Base-by-base conservation (phyloP, 2,329 filamentous ascomycete species). In the Teratosphaeria zuluensis region DNA sequence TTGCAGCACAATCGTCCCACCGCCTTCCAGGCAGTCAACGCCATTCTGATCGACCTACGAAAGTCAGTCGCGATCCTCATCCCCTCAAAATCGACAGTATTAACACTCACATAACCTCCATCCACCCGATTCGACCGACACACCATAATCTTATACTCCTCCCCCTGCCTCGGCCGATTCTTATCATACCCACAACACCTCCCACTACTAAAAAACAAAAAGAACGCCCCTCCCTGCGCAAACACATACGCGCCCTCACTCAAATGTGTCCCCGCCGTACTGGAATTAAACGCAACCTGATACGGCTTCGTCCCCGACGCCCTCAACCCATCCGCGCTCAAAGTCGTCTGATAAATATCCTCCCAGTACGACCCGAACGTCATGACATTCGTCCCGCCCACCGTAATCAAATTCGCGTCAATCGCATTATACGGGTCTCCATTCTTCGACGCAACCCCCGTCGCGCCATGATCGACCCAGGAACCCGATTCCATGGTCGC, bases 341-440 rank as follows among this genome's bases (percentile, higher is more conserved):
- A 78, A 35, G 75, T 68, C 1, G 83, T 81, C 66, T 84, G 81
- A 73, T 82, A 86, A 59, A 89, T 77, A 66, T 84, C 81, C 6
- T 74, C 70, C 84, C 85, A 90, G 77, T 87, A 89, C 11, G 83
- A 86, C 30, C 86, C 86, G 62, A 88, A 89, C 60, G 77, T 82
- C 68, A 84, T 73, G 56, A 78, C 76, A 58, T 79, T 80, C n/a
- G 76, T 74, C 55, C 78, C 69, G 2, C 70, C 72, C 28, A 70
- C 72, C 54, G 64, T 65, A 62, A 81, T 74, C 19, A 78, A 65
- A 46, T 74, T 73, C 19, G 70, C 66, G 55, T 79, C 87, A 65
- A 90, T 79, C 52, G 76, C 76, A 61, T 79, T 78, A 69, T 76
- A 78, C 32, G 66, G 59, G 53, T 74, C 73, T 14, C 72, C 72